Evolutionary conservation across 768 basidiomycete species (phyloP).

Genomic region (Tricholoma bakamatsutake): DNA sequence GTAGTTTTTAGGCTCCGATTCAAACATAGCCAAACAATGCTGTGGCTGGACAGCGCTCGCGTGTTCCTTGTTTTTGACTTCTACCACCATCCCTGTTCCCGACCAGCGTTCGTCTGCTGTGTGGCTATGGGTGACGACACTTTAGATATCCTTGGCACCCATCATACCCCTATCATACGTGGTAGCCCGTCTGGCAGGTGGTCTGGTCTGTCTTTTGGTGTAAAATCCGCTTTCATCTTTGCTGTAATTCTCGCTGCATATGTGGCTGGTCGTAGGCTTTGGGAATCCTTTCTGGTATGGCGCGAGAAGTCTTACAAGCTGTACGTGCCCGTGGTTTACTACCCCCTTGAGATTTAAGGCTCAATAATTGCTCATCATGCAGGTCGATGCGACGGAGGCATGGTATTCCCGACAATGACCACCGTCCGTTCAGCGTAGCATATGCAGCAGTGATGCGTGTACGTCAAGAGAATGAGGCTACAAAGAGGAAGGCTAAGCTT

Average conservation of each 20-base stretch:
- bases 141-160: slow-evolving; percentile 67
- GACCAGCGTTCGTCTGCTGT: slow-evolving; percentile 25
- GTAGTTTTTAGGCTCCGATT: slow-evolving; percentile 16
- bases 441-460: slow-evolving; percentile 63
- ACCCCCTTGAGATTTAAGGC: slow-evolving; percentile 3
- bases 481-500: slow-evolving; percentile 21
- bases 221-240: slow-evolving; percentile 30
- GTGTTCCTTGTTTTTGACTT: slow-evolving; percentile 22
- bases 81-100: slow-evolving; percentile 30
- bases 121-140: slow-evolving; percentile 57
- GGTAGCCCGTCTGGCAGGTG: slow-evolving; percentile 23
- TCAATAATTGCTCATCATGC: slow-evolving; percentile 14
- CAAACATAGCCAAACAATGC: slow-evolving; percentile 30
- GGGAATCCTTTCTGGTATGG: slow-evolving; percentile 48
- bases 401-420: slow-evolving; percentile 81
- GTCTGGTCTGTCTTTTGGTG: slow-evolving; percentile 34
- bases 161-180: slow-evolving; percentile 33
- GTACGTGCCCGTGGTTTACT: slow-evolving; percentile 31
- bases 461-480: slow-evolving; percentile 47
- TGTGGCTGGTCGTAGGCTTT: slow-evolving; percentile 30
- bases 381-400: slow-evolving; percentile 71
- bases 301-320: slow-evolving; percentile 60
- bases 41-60: slow-evolving; percentile 23
- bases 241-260: slow-evolving; percentile 32
- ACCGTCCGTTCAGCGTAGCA: slow-evolving; percentile 83